phyloP scores from a whole-genome alignment of 106 monocot genomes.

The Dendrobium nobile region DNA sequence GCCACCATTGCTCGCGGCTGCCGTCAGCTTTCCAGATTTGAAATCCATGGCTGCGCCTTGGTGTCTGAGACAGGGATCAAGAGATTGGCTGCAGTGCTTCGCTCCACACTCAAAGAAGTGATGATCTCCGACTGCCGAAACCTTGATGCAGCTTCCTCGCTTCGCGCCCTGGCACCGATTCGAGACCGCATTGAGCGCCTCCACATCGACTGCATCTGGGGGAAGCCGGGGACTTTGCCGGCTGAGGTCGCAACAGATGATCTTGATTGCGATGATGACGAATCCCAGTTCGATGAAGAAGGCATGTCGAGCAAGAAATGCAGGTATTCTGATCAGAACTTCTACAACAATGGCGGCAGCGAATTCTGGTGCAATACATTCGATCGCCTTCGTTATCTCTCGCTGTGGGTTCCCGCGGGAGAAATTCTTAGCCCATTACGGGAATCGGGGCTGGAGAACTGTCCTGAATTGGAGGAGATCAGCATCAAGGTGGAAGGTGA shows the following conservation, averaged over 20 bases:
- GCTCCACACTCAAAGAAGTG: constrained; percentile 60
- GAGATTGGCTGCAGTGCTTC: constrained; percentile 39
- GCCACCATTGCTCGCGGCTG: constrained; percentile 68
- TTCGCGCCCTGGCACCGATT: constrained; percentile 60
- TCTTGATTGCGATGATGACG: constrained; percentile 2
- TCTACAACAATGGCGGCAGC: neutral
- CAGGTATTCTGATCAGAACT: constrained; percentile 13
- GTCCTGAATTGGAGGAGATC: constrained; percentile 67
- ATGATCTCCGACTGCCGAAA: constrained; percentile 50
- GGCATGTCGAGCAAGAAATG: constrained; percentile 30
- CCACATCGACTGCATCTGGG: constrained; percentile 71
- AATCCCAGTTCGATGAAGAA: neutral
- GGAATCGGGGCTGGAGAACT: constrained; percentile 46
- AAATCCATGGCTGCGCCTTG: constrained; percentile 45
- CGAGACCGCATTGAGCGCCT: constrained; percentile 61
- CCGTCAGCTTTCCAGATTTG: constrained; percentile 44
- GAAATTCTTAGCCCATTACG: constrained; percentile 49
- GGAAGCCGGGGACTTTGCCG: neutral
- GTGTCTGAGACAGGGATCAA: constrained; percentile 57
- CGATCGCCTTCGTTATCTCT: constrained; percentile 44
- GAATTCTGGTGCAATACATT: constrained; percentile 43
- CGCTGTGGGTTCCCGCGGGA: constrained; percentile 80
- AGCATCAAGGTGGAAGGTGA: constrained; percentile 87
- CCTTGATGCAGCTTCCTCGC: constrained; percentile 25
- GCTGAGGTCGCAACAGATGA: neutral